These are phyloP conservation scores for Fusarium hostae DNA, from an alignment of 2,329 filamentous ascomycete genomes.

Conservation along the genomic window DNA sequence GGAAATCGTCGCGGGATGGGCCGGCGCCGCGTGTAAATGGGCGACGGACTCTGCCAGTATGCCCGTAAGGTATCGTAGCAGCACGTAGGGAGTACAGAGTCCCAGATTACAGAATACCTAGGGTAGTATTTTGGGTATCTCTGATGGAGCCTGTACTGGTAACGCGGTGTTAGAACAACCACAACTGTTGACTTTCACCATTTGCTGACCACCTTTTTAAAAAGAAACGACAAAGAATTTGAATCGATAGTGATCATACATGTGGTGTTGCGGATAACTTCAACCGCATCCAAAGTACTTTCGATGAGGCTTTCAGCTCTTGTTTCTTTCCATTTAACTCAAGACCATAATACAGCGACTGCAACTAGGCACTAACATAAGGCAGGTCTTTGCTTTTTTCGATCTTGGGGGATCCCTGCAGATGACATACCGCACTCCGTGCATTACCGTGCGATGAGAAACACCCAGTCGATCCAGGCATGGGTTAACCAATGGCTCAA, in stretches of 20 bases:
- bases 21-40: slow-evolving; percentile 28
- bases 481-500: background rate
- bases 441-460: slow-evolving; percentile 14
- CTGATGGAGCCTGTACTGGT: background rate
- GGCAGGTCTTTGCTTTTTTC: slow-evolving; percentile 12
- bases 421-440: slow-evolving; percentile 13
- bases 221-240: background rate
- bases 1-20: slow-evolving; percentile 24
- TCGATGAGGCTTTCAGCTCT: background rate
- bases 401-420: slow-evolving; percentile 27
- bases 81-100: background rate
- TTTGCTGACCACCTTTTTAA: slow-evolving; percentile 8
- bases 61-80: background rate
- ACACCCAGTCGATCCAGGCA: slow-evolving; percentile 5
- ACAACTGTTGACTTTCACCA: background rate
- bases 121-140: background rate
- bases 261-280: background rate
- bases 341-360: background rate
- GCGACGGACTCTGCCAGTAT: background rate
- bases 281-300: background rate
- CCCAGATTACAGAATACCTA: background rate
- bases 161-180: slow-evolving; percentile 8
- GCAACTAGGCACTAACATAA: background rate
- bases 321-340: background rate
- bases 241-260: background rate